Evolutionary conservation across 768 basidiomycete genomes (phyloP).

Genomic region (Naganishia antarctica): DNA sequence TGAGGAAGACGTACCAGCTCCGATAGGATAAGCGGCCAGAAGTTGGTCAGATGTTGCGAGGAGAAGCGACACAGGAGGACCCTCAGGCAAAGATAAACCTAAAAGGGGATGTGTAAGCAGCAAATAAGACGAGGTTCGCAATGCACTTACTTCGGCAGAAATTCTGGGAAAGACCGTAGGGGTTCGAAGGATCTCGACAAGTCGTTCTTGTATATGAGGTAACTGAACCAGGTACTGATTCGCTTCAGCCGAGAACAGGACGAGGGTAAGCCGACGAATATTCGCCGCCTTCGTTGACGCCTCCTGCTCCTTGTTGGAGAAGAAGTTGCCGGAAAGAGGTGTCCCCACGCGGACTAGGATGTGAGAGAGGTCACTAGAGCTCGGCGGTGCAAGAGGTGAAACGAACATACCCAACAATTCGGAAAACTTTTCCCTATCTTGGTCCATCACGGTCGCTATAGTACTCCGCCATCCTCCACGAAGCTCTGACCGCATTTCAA

Average conservation of each 20-base stretch:
- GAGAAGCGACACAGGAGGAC: slow-evolving; percentile 85
- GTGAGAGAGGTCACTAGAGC: neutral
- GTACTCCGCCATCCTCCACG: slow-evolving; percentile 69
- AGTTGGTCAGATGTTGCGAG: slow-evolving; percentile 82
- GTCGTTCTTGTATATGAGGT: slow-evolving; percentile 91
- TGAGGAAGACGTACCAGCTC: slow-evolving; percentile 63
- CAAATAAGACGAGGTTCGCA: neutral
- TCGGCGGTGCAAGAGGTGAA: too few relatives aligned
- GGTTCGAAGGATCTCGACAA: slow-evolving; percentile 81
- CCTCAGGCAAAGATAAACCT: slow-evolving; percentile 78
- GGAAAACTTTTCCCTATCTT: slow-evolving; percentile 76
- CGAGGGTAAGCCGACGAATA: slow-evolving; percentile 77
- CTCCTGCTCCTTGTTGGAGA: slow-evolving; percentile 91
- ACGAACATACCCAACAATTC: slow-evolving; percentile 69
- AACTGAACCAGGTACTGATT: slow-evolving; percentile 85
- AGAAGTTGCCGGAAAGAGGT: slow-evolving; percentile 88
- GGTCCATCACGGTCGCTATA: slow-evolving; percentile 71
- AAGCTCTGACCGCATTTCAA: slow-evolving; percentile 53
- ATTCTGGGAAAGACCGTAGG: slow-evolving; percentile 74
- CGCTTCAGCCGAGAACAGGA: slow-evolving; percentile 79
- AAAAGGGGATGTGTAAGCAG: neutral
- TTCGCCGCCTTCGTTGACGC: slow-evolving; percentile 79
- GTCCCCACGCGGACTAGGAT: slow-evolving; percentile 58
- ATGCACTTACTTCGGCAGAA: slow-evolving; percentile 68
- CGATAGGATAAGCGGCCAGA: slow-evolving; percentile 92